Evolutionary conservation across 768 basidiomycete species (phyloP).

Genomic region (Tricholoma furcatifolium): DNA sequence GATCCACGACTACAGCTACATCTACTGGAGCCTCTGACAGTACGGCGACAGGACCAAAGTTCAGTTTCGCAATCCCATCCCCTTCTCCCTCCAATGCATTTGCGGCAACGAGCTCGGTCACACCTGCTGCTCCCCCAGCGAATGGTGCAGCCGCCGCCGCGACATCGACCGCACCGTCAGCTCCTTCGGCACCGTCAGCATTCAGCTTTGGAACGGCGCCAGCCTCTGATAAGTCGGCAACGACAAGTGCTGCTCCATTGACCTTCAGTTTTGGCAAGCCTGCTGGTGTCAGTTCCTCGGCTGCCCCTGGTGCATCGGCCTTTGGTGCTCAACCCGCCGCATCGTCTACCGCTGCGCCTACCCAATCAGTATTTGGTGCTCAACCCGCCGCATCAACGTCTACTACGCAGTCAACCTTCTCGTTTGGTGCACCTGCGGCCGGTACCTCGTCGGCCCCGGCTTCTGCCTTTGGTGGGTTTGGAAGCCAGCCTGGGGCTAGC

Average conservation of each 20-base stretch:
- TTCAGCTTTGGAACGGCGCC: constrained; percentile 1
- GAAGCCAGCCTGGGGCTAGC: constrained; percentile 3
- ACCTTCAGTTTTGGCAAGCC: constrained; percentile 4
- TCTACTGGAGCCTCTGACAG: neutral
- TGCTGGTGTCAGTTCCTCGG: neutral
- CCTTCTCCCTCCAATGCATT: constrained; percentile 2
- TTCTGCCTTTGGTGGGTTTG: constrained; percentile 10
- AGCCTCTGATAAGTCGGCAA: neutral
- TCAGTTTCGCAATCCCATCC: constrained; percentile 15
- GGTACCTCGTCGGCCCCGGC: neutral
- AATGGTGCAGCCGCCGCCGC: neutral
- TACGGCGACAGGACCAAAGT: constrained; percentile 12
- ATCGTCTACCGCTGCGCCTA: neutral
- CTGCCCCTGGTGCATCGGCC: neutral
- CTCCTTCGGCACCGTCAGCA: neutral
- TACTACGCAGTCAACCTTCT: neutral
- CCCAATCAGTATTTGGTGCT: constrained; percentile 3
- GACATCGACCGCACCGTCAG: too few species aligned
- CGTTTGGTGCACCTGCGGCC: neutral
- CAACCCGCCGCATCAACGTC: constrained; percentile 2
- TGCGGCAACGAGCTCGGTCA: neutral
- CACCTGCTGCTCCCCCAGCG: constrained; percentile 10
- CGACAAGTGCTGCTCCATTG: neutral
- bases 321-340: constrained; percentile 7
- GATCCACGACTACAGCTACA: neutral